phyloP scores from a whole-genome alignment of 2,329 filamentous ascomycete species.

The Nakataea oryzae region DNA sequence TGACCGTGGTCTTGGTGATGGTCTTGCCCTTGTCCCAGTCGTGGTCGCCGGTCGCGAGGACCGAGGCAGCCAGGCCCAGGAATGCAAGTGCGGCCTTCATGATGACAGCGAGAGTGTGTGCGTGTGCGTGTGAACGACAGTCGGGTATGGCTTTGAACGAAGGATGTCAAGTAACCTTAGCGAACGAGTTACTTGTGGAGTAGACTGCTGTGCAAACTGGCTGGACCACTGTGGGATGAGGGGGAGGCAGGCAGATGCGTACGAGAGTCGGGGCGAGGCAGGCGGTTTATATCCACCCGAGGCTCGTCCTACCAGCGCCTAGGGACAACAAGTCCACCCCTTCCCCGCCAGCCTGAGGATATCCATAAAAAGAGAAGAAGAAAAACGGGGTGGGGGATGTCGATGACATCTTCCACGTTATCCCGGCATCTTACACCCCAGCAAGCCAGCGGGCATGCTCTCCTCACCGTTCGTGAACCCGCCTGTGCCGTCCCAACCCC shows the following conservation, averaged over 20 bases:
- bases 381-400: background rate
- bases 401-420: conserved; percentile 4
- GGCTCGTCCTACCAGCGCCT: background rate
- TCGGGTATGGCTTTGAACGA: conserved; percentile 9
- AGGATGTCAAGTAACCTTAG: conserved; percentile 17
- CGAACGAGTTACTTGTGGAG: conserved; percentile 16
- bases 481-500: background rate
- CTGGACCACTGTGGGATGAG: conserved; percentile 9
- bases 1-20: conserved; percentile 16
- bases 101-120: conserved; percentile 2
- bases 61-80: conserved; percentile 17
- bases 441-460: background rate
- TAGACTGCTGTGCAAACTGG: conserved; percentile 10
- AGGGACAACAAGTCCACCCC: background rate
- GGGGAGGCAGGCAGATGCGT: conserved; percentile 6
- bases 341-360: background rate
- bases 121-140: conserved; percentile 5
- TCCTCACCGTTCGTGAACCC: background rate
- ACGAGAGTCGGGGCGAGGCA: conserved; percentile 2
- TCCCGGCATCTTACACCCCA: background rate
- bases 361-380: background rate
- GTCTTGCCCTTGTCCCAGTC: conserved; percentile 6
- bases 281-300: conserved; percentile 2
- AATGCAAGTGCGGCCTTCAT: conserved; percentile 22
- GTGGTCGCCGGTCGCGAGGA: conserved; percentile 14